Evolutionary conservation across 805 yeast genomes (phyloP), one percentile per base, ranked within the genome.

Genomic region (Candida silvicultrix): DNA sequence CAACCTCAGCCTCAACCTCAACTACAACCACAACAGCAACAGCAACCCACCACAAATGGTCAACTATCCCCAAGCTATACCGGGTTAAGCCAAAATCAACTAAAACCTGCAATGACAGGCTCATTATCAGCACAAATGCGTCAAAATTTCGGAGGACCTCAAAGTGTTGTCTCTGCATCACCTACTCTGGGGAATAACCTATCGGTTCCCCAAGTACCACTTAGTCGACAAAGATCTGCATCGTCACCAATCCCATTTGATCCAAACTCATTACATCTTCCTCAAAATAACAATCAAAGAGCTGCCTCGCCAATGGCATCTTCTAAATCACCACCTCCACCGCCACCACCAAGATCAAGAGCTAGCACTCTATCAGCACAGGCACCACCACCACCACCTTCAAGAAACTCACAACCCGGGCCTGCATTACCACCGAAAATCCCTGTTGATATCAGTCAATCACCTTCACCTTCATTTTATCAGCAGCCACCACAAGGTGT

Each of bases 81-180:
- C 32, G 48, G 49, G 23, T 23, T 42, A 45, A 16, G 47, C 52
- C n/a, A 51, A 11, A 10, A 12, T 37, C 63, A 65, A 5, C 47
- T 68, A 44, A 58, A 56, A 41, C 73, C 73, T 4, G 56, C 72
- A 28, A 64, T 68, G 42, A 69, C 74, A 0, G 73, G 73, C 0
- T 68, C 74, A 9, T 69, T 70, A 2, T 66, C 70, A 25, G 60
- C 65, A 38, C 46, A 65, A 34, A 49, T 65, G 45, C 60, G 63
- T 21, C 54, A 54, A 29, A 62, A 52, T 38, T 29, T 32, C 18
- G 8, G 37, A 28, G 10, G 47, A 35, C 32, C 48, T 4, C 48
- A 45, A 11, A 29, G 46, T 41, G 35, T 50, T 34, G 49, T 40
- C 11, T 38, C 51, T 20, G 42, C 38, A 3, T 39, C 58, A 2